These are phyloP conservation scores for Acmispon strigosus DNA, from an alignment of 306 rosid genomes.

Conservation along the genomic window DNA sequence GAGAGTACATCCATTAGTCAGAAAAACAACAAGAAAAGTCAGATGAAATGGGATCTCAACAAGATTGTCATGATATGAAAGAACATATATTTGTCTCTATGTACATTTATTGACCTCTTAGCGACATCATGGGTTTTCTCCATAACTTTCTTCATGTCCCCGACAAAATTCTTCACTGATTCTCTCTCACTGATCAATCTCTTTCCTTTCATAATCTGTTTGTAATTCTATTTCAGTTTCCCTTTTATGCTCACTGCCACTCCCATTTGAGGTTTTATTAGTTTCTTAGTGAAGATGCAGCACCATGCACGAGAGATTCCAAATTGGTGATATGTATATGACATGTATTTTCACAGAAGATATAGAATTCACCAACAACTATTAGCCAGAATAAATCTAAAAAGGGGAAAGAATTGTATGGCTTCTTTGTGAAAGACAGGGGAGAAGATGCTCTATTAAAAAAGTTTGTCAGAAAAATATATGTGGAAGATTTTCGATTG, in stretches of 20 bases:
- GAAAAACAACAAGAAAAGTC: background rate
- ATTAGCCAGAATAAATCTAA: background rate
- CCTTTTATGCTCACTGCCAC: background rate
- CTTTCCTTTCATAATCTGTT: background rate
- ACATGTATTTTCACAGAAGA: background rate
- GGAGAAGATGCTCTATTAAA: background rate
- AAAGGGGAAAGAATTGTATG: background rate
- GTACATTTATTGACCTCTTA: background rate
- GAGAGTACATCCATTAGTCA: background rate
- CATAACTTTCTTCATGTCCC: background rate
- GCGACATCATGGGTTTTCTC: background rate
- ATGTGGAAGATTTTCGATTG: background rate
- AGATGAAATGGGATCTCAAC: background rate
- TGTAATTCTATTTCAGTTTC: background rate
- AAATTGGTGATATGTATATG: background rate
- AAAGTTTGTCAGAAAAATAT: background rate
- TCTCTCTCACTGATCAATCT: background rate
- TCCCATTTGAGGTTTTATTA: background rate
- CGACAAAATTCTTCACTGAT: background rate
- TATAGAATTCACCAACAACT: background rate
- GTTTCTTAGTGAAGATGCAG: background rate
- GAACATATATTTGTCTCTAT: background rate
- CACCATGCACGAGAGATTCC: background rate
- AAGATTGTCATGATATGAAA: background rate
- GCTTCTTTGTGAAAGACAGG: background rate